Percentiles rank a stretch among this genome's conserved stretches.
These are phyloP conservation scores for Beta corolliflora DNA, from an alignment of 179 eudicot genomes.

Conservation along the genomic window DNA sequence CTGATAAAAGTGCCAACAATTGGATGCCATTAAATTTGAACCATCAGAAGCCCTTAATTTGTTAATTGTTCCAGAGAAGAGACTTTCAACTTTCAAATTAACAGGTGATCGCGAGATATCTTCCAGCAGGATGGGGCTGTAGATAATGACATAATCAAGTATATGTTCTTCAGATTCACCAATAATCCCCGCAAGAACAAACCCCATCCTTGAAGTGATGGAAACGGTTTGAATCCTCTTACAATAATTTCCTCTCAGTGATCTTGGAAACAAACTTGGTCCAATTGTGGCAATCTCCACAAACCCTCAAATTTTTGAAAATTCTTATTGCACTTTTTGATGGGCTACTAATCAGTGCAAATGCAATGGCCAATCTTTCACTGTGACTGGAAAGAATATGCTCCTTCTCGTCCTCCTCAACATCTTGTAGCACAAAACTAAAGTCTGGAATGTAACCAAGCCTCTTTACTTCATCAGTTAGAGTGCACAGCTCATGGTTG, in stretches of 20 bases:
- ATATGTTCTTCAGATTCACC: constrained; percentile 30
- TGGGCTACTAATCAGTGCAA: constrained; percentile 44
- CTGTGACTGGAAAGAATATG: constrained; percentile 48
- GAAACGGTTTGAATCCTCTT: constrained; percentile 53
- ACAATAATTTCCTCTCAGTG: constrained; percentile 43
- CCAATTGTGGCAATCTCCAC: constrained; percentile 53
- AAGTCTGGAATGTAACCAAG: constrained; percentile 52
- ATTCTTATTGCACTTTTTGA: constrained; percentile 37
- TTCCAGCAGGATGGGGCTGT: background rate
- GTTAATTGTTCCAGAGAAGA: background rate
- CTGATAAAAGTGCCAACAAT: background rate
- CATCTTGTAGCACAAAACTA: constrained; percentile 55
- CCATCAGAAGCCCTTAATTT: background rate
- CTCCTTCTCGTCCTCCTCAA: constrained; percentile 60
- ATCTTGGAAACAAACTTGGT: constrained; percentile 44
- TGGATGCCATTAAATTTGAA: background rate
- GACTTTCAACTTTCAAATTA: background rate
- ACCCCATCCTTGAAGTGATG: constrained; percentile 50
- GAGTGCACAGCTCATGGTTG: constrained; percentile 36
- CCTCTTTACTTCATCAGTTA: constrained; percentile 44
- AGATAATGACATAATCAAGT: background rate
- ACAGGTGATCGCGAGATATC: background rate
- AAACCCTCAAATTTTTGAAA: constrained; percentile 49
- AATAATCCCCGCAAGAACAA: constrained; percentile 52
- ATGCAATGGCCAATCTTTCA: constrained; percentile 50